These are phyloP conservation scores for Cucurbita argyrosperma DNA, from an alignment of 306 rosid species.

Conservation along the genomic window DNA sequence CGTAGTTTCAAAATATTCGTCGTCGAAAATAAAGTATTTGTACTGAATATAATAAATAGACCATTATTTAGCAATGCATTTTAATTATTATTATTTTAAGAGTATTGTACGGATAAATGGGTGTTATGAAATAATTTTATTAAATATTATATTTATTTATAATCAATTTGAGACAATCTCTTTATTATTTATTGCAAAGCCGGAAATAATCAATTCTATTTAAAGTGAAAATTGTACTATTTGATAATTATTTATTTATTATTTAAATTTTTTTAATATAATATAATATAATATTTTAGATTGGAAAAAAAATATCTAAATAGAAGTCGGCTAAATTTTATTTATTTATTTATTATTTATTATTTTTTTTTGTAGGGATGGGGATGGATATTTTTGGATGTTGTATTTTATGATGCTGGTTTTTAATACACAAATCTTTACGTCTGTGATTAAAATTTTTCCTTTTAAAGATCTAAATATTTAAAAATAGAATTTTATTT, in stretches of 20 bases:
- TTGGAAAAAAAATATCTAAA: not conserved
- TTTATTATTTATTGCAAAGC: too few relatives aligned
- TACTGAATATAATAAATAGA: not conserved
- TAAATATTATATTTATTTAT: too few relatives aligned
- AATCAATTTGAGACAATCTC: too few relatives aligned
- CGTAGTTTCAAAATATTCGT: not conserved
- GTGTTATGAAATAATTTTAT: too few relatives aligned
- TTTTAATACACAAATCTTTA: not conserved
- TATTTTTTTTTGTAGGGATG: not conserved
- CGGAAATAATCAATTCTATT: too few relatives aligned
- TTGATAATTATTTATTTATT: too few relatives aligned
- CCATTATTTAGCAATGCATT: not conserved
- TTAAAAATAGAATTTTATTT: not conserved
- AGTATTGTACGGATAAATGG: too few relatives aligned
- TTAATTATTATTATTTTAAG: too few relatives aligned
- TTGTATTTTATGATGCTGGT: not conserved
- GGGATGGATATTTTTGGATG: not conserved
- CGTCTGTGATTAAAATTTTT: not conserved
- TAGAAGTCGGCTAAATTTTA: not conserved
- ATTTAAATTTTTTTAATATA: too few relatives aligned
- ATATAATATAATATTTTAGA: too few relatives aligned
- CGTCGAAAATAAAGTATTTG: not conserved
- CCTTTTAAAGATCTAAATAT: not conserved
- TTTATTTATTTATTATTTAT: too few relatives aligned
- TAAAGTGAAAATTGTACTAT: not conserved